These are phyloP conservation scores for Fusarium secorum DNA, from an alignment of 2,329 filamentous ascomycete species.

Conservation along the genomic window DNA sequence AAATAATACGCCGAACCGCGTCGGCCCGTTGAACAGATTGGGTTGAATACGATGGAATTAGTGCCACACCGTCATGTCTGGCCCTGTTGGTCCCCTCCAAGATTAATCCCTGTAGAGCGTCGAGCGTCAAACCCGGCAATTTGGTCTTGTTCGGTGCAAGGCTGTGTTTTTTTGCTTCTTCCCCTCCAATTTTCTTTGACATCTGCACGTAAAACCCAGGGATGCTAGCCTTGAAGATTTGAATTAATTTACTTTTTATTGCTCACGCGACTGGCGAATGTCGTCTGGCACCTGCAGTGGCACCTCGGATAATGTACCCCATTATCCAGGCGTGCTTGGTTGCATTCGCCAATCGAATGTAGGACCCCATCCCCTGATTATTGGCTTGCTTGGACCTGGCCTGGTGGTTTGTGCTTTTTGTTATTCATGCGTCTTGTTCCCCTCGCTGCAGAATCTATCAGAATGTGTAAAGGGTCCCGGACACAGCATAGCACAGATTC, in stretches of 20 bases:
- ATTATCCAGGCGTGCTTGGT: background rate
- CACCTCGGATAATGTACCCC: background rate
- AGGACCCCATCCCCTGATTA: background rate
- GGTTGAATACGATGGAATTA: background rate
- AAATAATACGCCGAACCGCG: background rate
- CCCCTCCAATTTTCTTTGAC: background rate
- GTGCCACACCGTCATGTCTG: constrained; percentile 19
- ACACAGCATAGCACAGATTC: background rate
- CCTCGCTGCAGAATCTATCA: constrained; percentile 11
- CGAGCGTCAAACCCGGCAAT: constrained; percentile 9
- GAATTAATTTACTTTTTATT: background rate
- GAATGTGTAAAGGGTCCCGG: background rate
- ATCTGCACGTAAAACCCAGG: background rate
- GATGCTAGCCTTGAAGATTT: background rate
- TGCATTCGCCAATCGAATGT: constrained; percentile 29
- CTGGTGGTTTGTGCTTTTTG: background rate
- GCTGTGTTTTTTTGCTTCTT: constrained; percentile 16
- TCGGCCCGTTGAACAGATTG: constrained; percentile 12
- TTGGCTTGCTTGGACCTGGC: constrained; percentile 13
- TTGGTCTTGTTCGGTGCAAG: background rate
- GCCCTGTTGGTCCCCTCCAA: background rate
- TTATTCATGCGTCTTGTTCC: background rate
- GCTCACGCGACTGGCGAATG: background rate
- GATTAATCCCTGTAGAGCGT: background rate
- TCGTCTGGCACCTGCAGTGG: constrained; percentile 6